Base-by-base conservation (phyloP, 768 basidiomycete species). In the Hirschioporus abietinus region DNA sequence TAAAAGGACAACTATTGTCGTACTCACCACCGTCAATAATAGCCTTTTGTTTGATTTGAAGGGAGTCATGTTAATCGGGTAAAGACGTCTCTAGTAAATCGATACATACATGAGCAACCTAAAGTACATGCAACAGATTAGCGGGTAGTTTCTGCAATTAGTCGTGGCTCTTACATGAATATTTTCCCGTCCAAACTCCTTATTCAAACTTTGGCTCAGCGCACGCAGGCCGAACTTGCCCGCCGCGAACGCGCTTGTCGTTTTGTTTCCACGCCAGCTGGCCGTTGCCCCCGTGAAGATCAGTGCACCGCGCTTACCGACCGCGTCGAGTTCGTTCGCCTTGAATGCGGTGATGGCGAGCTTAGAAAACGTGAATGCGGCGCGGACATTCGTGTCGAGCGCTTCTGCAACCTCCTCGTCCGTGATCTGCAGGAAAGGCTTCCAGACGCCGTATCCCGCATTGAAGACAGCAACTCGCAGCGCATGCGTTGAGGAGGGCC, bases 261-360 rank as follows among this genome's bases (percentile, higher is more conserved):
- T 76, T 1, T 77, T 76, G 65, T 90, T 90, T 6, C 90, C 90
- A 65, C 90, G 78, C 23, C 84, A 65, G 64, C 85, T 81, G 7
- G 90, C 87, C 7, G 91, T 91, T 1, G 90, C 90, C 0, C 90
- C 89, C 0, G 90, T 92, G 72, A 91, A 90, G 17, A 90, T 82
- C 61, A 92, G 74, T 0, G 86, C 83, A 7, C 90, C 91, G 27
- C 82, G 79, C 71, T 84, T 84, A 12, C 87, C 86, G n/a, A 74
- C 74, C 10, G 81, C 79, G 68, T 78, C 75, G 8, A 77, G 25
- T 0, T 73, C 77, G 69, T 88, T 88, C 60, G 82, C 79, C 72
- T 87, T 86, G 75, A 91, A 86, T 1, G 82, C 79, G 34, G 85
- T 71, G 63, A 91, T 83, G 7, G 81, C 83, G 60, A 86, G 85